Percentiles rank a stretch among this genome's conserved stretches.
Conservation (phyloP, 2,329 filamentous ascomycete genomes). For the Calcarisporium arbuscula region DNA sequence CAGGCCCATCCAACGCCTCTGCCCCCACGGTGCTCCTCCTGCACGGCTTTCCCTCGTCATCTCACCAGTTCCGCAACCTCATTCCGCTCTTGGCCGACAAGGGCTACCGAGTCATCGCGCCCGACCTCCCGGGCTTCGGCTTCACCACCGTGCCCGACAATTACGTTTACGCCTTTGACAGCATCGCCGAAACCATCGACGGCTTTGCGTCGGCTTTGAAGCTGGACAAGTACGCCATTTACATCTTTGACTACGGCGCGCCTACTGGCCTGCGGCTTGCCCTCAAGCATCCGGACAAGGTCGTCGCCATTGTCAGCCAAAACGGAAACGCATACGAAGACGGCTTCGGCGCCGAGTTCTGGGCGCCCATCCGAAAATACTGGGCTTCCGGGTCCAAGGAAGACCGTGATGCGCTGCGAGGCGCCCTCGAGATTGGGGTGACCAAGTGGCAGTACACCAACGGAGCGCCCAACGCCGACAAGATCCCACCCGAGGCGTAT, state of each 20-base stretch:
- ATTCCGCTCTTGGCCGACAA: constrained; percentile 32
- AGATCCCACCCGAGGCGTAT: constrained; percentile 39
- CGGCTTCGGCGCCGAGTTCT: constrained; percentile 44
- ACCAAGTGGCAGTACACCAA: constrained; percentile 39
- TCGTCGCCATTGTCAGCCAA: constrained; percentile 49
- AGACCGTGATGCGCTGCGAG: constrained; percentile 29
- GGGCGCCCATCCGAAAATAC: constrained; percentile 38
- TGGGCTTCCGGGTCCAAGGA: constrained; percentile 32
- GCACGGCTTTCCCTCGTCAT: constrained; percentile 39
- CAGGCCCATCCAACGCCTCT: constrained; percentile 16
- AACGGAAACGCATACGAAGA: constrained; percentile 57
- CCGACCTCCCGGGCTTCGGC: constrained; percentile 54
- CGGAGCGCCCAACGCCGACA: constrained; percentile 26
- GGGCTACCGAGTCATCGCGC: constrained; percentile 41
- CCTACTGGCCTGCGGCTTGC: constrained; percentile 49
- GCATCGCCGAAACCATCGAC: constrained; percentile 38
- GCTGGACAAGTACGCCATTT: constrained; percentile 44
- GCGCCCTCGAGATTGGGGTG: constrained; percentile 26
- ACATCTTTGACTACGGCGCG: constrained; percentile 59
- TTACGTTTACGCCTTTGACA: constrained; percentile 50
- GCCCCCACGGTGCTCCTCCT: constrained; percentile 33
- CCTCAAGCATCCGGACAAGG: constrained; percentile 36
- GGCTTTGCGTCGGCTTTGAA: constrained; percentile 42
- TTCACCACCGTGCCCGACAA: constrained; percentile 42
- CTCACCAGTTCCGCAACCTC: constrained; percentile 36